Percentiles rank a stretch among this genome's conserved stretches.
Evolutionary conservation across 2,329 filamentous ascomycete species (phyloP).

Genomic region (Rhexocercosporidium sp.): DNA sequence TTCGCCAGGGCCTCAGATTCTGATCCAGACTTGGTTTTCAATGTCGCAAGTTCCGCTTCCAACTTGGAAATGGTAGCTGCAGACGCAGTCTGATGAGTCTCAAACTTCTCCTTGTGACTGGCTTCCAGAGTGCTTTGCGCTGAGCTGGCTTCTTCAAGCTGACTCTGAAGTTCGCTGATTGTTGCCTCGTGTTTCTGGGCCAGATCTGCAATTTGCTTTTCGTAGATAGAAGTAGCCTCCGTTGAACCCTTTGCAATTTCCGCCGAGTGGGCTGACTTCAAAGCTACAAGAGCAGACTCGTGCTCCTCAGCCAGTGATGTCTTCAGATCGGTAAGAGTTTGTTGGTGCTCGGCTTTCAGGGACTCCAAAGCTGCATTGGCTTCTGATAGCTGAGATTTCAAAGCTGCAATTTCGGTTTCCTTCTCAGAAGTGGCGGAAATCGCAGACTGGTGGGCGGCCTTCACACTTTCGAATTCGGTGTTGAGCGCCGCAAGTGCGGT

Average conservation of each 20-base stretch:
- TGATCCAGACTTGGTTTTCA: constrained; percentile 53
- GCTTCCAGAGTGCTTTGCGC: constrained; percentile 53
- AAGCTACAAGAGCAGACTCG: constrained; percentile 51
- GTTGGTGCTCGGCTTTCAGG: constrained; percentile 44
- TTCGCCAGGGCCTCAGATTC: constrained; percentile 28
- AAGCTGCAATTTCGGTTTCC: constrained; percentile 40
- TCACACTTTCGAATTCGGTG: constrained; percentile 53
- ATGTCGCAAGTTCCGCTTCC: constrained; percentile 56
- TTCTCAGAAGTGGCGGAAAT: constrained; percentile 43
- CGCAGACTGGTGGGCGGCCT: constrained; percentile 49
- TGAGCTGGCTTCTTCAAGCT: constrained; percentile 58
- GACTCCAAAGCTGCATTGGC: constrained; percentile 36
- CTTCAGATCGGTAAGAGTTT: constrained; percentile 54
- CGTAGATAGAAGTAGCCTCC: constrained; percentile 50
- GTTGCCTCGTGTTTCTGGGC: constrained; percentile 55
- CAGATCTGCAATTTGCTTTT: constrained; percentile 56
- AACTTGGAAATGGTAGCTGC: constrained; percentile 54
- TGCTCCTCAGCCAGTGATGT: constrained; percentile 57
- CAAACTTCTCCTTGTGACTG: constrained; percentile 51
- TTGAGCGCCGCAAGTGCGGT: constrained; percentile 35
- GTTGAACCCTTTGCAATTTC: constrained; percentile 54
- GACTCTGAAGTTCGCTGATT: constrained; percentile 56
- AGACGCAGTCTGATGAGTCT: constrained; percentile 52
- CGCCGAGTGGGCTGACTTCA: constrained; percentile 58
- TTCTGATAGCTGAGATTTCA: constrained; percentile 49